These are phyloP conservation scores for Lactifluus pinguis DNA, from an alignment of 768 basidiomycete species.

Conservation along the genomic window DNA sequence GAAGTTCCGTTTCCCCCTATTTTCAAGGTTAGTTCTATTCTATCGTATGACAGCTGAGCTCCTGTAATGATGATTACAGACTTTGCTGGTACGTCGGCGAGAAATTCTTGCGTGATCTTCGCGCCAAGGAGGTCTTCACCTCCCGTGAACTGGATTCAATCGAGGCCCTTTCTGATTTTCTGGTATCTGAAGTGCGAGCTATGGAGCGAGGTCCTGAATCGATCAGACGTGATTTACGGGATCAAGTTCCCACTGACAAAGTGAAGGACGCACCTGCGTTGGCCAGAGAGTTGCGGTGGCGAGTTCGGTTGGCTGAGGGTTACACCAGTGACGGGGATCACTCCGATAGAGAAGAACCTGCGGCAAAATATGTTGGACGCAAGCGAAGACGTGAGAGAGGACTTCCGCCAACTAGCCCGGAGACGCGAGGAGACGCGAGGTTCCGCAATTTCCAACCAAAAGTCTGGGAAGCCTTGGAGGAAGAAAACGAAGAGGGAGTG, in stretches of 20 bases:
- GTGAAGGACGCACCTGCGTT: slow-evolving; percentile 75
- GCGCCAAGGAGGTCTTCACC: slow-evolving; percentile 42
- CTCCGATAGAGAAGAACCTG: slow-evolving; percentile 28
- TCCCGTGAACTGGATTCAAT: slow-evolving; percentile 64
- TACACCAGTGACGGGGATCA: slow-evolving; percentile 59
- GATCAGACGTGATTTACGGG: slow-evolving; percentile 67
- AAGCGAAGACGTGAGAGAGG: slow-evolving; percentile 25
- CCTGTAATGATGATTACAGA: slow-evolving; percentile 30
- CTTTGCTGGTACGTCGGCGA: slow-evolving; percentile 90
- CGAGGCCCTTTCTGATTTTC: slow-evolving; percentile 61
- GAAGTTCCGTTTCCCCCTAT: slow-evolving; percentile 27
- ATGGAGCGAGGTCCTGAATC: slow-evolving; percentile 66
- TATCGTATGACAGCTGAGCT: background rate
- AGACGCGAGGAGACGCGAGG: slow-evolving; percentile 14
- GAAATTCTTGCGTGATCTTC: slow-evolving; percentile 66
- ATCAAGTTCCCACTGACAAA: slow-evolving; percentile 71
- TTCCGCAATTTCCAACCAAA: slow-evolving; percentile 51
- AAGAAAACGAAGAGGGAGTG: slow-evolving; percentile 35
- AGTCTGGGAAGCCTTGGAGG: slow-evolving; percentile 49
- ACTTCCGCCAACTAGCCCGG: slow-evolving; percentile 10
- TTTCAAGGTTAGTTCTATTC: slow-evolving; percentile 20
- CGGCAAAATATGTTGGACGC: slow-evolving; percentile 21
- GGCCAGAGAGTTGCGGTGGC: slow-evolving; percentile 82
- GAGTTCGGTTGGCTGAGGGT: slow-evolving; percentile 54
- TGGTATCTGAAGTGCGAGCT: slow-evolving; percentile 65